phyloP scores from a whole-genome alignment of 176 grass and related monocot species.

The Oryza meridionalis region DNA sequence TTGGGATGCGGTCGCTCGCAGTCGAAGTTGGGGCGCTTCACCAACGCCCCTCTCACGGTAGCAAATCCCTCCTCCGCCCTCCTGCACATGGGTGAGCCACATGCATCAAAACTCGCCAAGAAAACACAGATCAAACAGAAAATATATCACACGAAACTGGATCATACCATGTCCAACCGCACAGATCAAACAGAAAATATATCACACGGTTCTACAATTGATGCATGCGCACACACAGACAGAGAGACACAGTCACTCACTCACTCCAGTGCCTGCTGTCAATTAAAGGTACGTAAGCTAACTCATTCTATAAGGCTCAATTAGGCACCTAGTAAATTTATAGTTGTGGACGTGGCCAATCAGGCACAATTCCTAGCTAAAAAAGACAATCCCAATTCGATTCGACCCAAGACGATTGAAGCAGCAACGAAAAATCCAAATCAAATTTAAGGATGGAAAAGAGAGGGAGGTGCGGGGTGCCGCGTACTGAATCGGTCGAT shows the following conservation, averaged over 20 bases:
- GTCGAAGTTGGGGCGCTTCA: too few relatives aligned
- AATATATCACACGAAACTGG: not conserved
- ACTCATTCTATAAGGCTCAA: not conserved
- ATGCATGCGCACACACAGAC: too few relatives aligned
- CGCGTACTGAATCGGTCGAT: constrained; percentile 95
- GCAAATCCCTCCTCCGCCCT: too few relatives aligned
- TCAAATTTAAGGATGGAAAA: not conserved
- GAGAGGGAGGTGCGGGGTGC: not conserved
- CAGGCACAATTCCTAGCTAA: not conserved
- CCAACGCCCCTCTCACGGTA: too few relatives aligned
- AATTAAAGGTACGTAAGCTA: not conserved
- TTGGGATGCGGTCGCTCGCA: too few relatives aligned
- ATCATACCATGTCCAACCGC: not conserved
- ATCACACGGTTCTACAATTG: not conserved
- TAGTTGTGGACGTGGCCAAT: not conserved
- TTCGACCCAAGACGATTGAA: not conserved
- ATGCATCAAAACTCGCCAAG: too few relatives aligned
- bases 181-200: not conserved
- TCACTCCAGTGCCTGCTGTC: not conserved
- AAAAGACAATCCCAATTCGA: not conserved
- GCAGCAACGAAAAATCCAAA: not conserved
- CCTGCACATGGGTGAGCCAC: too few relatives aligned
- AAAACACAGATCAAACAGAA: too few relatives aligned
- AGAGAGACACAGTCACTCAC: not conserved
- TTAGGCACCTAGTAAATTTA: not conserved